Evolutionary conservation across 2,329 filamentous ascomycete species (phyloP).

Genomic region (Chrysoporthe cubensis): DNA sequence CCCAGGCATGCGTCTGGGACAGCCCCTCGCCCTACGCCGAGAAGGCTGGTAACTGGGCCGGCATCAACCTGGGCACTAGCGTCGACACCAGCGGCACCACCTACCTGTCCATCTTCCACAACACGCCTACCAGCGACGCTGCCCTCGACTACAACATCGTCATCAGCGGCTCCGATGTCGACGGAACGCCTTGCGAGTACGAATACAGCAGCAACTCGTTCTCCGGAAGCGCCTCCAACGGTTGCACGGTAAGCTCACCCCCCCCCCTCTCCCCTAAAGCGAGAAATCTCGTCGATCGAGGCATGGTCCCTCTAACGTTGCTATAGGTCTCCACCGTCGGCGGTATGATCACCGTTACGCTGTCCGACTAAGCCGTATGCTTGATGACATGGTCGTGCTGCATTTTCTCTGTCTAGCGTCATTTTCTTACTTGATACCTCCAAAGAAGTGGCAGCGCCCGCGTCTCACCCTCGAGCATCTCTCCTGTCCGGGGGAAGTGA

Average conservation of each 20-base stretch:
- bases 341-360: slow-evolving; percentile 24
- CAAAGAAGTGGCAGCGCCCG: slow-evolving; percentile 7
- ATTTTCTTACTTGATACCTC: slow-evolving; percentile 18
- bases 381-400: slow-evolving; percentile 20
- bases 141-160: slow-evolving; percentile 80
- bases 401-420: slow-evolving; percentile 28
- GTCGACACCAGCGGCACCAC: slow-evolving; percentile 66
- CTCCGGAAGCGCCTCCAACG: slow-evolving; percentile 44
- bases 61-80: slow-evolving; percentile 83
- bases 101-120: slow-evolving; percentile 84
- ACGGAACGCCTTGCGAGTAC: slow-evolving; percentile 60
- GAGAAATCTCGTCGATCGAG: background rate
- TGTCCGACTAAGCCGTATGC: slow-evolving; percentile 23
- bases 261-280: background rate
- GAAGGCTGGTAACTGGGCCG: slow-evolving; percentile 81
- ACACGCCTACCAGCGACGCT: slow-evolving; percentile 73
- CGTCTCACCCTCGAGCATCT: slow-evolving; percentile 16
- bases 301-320: background rate
- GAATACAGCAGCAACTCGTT: slow-evolving; percentile 36
- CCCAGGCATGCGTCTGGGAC: slow-evolving; percentile 78
- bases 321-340: slow-evolving; percentile 23
- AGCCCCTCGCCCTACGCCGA: slow-evolving; percentile 49
- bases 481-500: background rate
- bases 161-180: slow-evolving; percentile 40
- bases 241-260: slow-evolving; percentile 76